Evolutionary conservation across 768 basidiomycete genomes (phyloP).

Genomic region (Serpula lacrymans): DNA sequence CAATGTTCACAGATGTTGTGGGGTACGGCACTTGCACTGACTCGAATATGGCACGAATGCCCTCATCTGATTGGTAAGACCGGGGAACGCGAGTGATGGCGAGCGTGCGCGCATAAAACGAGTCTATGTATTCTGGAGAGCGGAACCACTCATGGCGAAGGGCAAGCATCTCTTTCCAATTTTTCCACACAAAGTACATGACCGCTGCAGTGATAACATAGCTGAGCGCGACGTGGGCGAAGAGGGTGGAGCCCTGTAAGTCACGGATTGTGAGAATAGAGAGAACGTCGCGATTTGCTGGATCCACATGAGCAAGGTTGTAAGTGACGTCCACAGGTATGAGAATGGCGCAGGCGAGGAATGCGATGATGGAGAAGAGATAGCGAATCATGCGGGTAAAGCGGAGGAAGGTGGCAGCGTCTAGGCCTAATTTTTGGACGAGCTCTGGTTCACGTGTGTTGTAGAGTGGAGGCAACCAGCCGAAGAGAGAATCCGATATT

Average conservation of each 20-base stretch:
- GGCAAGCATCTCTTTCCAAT: conserved; percentile 76
- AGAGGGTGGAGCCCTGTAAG: conserved; percentile 67
- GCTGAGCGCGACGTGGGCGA: conserved; percentile 78
- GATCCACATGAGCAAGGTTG: conserved; percentile 66
- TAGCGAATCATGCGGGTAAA: conserved; percentile 84
- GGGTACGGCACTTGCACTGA: conserved; percentile 80
- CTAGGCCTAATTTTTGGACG: conserved; percentile 83
- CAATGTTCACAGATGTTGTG: conserved; percentile 87
- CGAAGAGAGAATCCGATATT: conserved; percentile 78
- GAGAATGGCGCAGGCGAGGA: conserved; percentile 67
- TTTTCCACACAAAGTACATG: conserved; percentile 64
- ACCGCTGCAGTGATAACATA: conserved; percentile 79
- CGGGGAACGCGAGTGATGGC: conserved; percentile 77
- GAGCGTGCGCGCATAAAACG: conserved; percentile 92
- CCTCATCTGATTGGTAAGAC: conserved; percentile 81
- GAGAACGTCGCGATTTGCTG: conserved; percentile 54
- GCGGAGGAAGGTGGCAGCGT: conserved; percentile 89
- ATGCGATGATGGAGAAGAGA: conserved; percentile 62
- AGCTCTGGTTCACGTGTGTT: conserved; percentile 87
- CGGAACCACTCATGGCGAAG: conserved; percentile 88
- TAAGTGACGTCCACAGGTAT: conserved; percentile 85
- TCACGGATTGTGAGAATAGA: conserved; percentile 87
- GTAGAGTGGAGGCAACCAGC: conserved; percentile 87
- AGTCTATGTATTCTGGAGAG: conserved; percentile 81
- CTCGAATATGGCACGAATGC: conserved; percentile 74